Conservation (phyloP, 176 grass and related monocot genomes). For the Carex kokanica region DNA sequence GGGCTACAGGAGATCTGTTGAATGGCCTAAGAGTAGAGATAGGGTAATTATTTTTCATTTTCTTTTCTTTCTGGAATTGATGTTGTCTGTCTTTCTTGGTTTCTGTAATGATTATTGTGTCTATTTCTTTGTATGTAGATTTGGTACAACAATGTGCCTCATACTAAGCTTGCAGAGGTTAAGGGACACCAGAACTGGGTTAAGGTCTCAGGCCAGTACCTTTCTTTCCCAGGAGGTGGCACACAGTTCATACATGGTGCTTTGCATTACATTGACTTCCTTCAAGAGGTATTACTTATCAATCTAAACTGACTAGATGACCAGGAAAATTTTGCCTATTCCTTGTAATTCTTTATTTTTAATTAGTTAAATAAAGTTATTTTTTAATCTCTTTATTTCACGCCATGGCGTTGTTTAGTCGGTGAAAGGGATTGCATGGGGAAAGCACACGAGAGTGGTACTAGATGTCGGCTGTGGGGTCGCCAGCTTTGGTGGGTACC, state of each 20-base stretch:
- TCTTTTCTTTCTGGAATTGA: background rate
- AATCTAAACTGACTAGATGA: background rate
- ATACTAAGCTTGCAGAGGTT: slow-evolving; percentile 89
- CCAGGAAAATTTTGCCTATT: background rate
- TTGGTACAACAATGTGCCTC: slow-evolving; percentile 89
- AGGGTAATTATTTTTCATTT: slow-evolving; percentile 32
- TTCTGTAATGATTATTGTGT: background rate
- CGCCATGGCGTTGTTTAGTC: slow-evolving; percentile 37
- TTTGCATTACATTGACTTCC: slow-evolving; percentile 97
- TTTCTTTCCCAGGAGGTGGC: slow-evolving; percentile 89
- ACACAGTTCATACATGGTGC: slow-evolving; percentile 99
- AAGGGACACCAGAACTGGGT: slow-evolving; percentile 99
- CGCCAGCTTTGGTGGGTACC: slow-evolving; percentile 90
- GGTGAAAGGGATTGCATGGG: slow-evolving; percentile 65
- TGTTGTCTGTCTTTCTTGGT: background rate
- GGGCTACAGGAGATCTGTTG: slow-evolving; percentile 59
- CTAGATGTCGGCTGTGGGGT: slow-evolving; percentile 96
- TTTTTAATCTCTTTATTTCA: slow-evolving; percentile 6
- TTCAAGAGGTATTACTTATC: slow-evolving; percentile 45
- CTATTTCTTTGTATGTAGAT: slow-evolving; percentile 39
- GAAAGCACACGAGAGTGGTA: slow-evolving; percentile 65
- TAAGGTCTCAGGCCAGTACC: slow-evolving; percentile 83
- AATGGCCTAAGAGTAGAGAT: slow-evolving; percentile 88
- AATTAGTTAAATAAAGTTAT: background rate
- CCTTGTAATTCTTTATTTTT: background rate